phyloP scores from a whole-genome alignment of 176 grass and related monocot genomes.

The Olyra latifolia region DNA sequence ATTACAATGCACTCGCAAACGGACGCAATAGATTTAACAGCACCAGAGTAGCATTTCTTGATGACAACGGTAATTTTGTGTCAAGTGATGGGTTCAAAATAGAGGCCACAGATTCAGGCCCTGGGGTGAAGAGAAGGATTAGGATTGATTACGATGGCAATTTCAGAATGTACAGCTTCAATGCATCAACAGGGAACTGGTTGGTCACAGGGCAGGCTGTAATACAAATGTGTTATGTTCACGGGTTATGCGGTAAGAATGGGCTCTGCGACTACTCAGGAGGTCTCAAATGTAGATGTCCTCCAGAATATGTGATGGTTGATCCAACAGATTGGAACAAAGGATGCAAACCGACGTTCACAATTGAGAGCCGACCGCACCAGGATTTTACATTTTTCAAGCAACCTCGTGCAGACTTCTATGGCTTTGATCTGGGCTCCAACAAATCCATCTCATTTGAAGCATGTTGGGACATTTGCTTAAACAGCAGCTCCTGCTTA shows the following conservation, averaged over 20 bases:
- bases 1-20: constrained; percentile 16
- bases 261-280: constrained; percentile 56
- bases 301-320: constrained; percentile 58
- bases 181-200: constrained; percentile 46
- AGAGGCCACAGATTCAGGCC: constrained; percentile 55
- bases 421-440: constrained; percentile 61
- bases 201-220: constrained; percentile 52
- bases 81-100: constrained; percentile 57
- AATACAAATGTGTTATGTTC: constrained; percentile 55
- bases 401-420: constrained; percentile 52
- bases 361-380: constrained; percentile 21
- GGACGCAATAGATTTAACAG: constrained; percentile 60
- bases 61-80: constrained; percentile 49
- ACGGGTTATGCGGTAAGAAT: constrained; percentile 72
- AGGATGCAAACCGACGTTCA: constrained; percentile 57
- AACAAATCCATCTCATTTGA: constrained; percentile 34
- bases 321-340: constrained; percentile 65
- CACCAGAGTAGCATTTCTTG: constrained; percentile 50
- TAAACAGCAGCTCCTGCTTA: constrained; percentile 40
- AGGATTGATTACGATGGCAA: constrained; percentile 66
- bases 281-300: constrained; percentile 50
- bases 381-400: constrained; percentile 46
- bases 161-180: constrained; percentile 76
- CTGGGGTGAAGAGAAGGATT: constrained; percentile 52
- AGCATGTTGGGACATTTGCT: constrained; percentile 52